Base-by-base conservation (phyloP, 177 flowering plant genomes). In the Vitis hybrid region DNA sequence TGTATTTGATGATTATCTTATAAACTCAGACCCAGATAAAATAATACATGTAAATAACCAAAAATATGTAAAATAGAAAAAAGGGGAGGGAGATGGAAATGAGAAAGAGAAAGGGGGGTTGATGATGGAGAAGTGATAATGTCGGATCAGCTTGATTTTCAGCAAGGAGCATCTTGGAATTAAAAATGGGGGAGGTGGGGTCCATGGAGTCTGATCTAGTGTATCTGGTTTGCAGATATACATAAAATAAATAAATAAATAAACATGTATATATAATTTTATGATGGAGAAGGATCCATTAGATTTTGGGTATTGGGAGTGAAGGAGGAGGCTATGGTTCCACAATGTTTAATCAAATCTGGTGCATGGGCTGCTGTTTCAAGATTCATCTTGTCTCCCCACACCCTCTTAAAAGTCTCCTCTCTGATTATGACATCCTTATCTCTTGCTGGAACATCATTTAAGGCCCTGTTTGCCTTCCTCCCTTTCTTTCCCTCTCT, bases 371-470 rank as follows among this genome's bases (percentile, higher is more conserved):
- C n/a, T 29, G 33, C 68, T 74, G 76, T 74, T 45, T 57, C 20
- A 63, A 74, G 76, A 74, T 74, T 74, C 76, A 74, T 64, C 59
- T 59, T 74, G 76, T 74, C 76, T 57, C 72, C 72, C 56, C 1
- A 13, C 55, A 39, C 51, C 68, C 10, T 58, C 63, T 61, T 2
- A 18, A 67, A 62, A 68, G 76, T 68, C 75, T 61, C 52, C 6
- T n/a, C 16, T 55, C 31, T 19, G 66, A 72, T 67, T 20, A 67
- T 65, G 70, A 72, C 70, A 19, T 15, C 59, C 69, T 64, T 26
- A 15, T 64, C 67, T 5, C 60, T 4, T 61, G 49, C 50, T 52
- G 45, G 45, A 39, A 39, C 45, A 39, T 39, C 6, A 4, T 45
- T 45, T 62, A n/a, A 62, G 65, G 65, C 51, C 52, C 11, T 62